phyloP scores from a whole-genome alignment of 257 asterid species.

The Misopates orontium region DNA sequence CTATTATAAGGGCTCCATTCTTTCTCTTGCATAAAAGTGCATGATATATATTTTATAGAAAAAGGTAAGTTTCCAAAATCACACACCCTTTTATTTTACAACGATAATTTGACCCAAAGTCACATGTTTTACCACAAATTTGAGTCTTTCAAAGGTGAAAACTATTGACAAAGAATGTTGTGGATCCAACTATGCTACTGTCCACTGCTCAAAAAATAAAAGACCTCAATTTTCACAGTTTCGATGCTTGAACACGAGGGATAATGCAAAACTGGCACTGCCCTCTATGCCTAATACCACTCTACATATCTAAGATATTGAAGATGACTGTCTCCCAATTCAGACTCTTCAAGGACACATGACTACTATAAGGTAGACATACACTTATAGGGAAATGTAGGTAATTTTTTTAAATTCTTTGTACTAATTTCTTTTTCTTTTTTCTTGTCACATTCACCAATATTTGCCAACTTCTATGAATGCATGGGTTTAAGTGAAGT shows the following conservation, averaged over 20 bases:
- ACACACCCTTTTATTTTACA: too few relatives aligned
- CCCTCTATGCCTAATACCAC: conserved; percentile 6
- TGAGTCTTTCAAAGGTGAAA: too few relatives aligned
- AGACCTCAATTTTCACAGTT: conserved; percentile 30
- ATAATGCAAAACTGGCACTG: conserved; percentile 1
- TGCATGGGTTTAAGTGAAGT: conserved; percentile 19
- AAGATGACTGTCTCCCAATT: conserved; percentile 40
- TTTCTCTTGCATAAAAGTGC: too few relatives aligned
- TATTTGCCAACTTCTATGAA: conserved; percentile 19
- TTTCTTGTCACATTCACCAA: conserved; percentile 32
- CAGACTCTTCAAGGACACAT: conserved; percentile 24
- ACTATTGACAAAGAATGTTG: conserved; percentile 27
- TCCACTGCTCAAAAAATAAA: conserved; percentile 40
- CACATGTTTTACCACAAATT: too few relatives aligned
- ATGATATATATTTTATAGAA: too few relatives aligned
- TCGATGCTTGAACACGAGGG: conserved; percentile 21
- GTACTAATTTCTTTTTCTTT: not conserved
- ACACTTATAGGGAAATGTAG: conserved; percentile 32
- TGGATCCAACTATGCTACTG: conserved; percentile 27
- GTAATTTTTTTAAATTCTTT: not conserved
- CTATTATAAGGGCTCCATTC: too few relatives aligned
- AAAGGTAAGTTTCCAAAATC: too few relatives aligned
- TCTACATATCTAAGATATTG: conserved; percentile 23
- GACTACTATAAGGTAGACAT: conserved; percentile 38
- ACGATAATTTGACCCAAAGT: too few relatives aligned